Evolutionary conservation across 768 basidiomycete genomes (phyloP).

Genomic region (Boletus sensibilis): DNA sequence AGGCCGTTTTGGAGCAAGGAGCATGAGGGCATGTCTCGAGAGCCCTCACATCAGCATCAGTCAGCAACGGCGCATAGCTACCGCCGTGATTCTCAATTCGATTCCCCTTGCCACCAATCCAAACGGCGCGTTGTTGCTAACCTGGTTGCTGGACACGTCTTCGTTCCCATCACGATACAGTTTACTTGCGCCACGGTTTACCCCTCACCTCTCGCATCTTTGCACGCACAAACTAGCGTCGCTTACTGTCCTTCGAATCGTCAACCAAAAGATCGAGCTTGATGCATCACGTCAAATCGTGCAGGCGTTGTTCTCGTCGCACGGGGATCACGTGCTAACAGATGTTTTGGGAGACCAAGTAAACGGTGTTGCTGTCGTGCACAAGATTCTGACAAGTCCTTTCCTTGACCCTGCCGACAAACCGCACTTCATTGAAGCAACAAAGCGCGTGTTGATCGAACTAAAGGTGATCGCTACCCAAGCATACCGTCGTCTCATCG

Average conservation of each 20-base stretch:
- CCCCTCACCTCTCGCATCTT: conserved; percentile 92
- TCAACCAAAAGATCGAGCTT: conserved; percentile 94
- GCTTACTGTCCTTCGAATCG: conserved; percentile 89
- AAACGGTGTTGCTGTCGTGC: conserved; percentile 89
- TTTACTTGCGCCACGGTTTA: conserved; percentile 91
- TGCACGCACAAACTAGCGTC: conserved; percentile 98
- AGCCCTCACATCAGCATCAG: conserved; percentile 81
- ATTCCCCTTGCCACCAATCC: conserved; percentile 97
- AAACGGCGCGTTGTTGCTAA: conserved; percentile 92
- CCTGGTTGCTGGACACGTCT: conserved; percentile 95
- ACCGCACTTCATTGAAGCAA: conserved; percentile 73
- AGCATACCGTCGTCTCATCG: conserved; percentile 89
- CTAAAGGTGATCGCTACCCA: conserved; percentile 93
- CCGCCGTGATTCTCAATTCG: conserved; percentile 93
- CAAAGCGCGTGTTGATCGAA: conserved; percentile 85
- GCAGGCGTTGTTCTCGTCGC: conserved; percentile 87
- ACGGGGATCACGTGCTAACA: conserved; percentile 84
- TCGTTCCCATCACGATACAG: conserved; percentile 95
- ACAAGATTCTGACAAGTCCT: conserved; percentile 87
- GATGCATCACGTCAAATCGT: conserved; percentile 85
- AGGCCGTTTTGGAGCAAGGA: conserved; percentile 95
- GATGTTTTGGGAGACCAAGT: conserved; percentile 96
- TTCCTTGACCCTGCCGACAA: conserved; percentile 76
- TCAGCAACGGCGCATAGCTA: conserved; percentile 94
- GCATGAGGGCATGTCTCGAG: conserved; percentile 96